Base-by-base conservation (phyloP, 2,329 filamentous ascomycete species). In the Trichoderma koningiopsis region DNA sequence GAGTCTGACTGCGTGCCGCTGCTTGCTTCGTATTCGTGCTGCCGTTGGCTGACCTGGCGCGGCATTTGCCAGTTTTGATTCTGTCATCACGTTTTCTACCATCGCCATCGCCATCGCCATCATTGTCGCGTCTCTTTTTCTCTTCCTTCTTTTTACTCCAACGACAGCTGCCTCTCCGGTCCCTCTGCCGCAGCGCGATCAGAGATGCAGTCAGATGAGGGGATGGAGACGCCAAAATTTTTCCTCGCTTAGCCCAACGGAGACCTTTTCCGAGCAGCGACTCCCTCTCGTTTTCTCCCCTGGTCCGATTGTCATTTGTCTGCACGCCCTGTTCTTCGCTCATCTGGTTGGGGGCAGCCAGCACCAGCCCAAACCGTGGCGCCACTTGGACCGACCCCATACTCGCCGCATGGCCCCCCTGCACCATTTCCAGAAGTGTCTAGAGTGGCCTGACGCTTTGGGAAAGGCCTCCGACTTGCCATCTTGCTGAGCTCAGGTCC, bases 361-460 rank as follows among this genome's bases (percentile, higher is more conserved):
- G 49, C 52, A 37, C 65, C 40, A 61, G 49, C 52, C 49, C 60
- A 69, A 69, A 68, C 66, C 43, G 66, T 68, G 66, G 66, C 66
- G 66, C 66, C 68, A 69, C 68, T 52, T 49, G 49, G 59, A 62
- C 35, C 29, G 47, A 70, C 68, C 68, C 68, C 58, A 60, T 64
- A 56, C 35, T n/a, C 53, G 52, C 61, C 68, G 68, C 68, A 70
- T 70, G 68, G 68, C 63, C 57, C 68, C 68, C 68, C 65, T 68
- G 59, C 13, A 43, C 61, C 19, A 61, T 60, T 61, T 56, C 63
- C 62, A 65, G 37, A 67, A 62, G 33, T 29, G 62, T 47, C 35
- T 61, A 58, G 49, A 61, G 33, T 33, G 52, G 49, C 62, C 62
- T 33, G 62, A 65, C 62, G 31, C 35, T 62, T 70, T 70, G 63